Base-by-base conservation (phyloP, 2,329 filamentous ascomycete genomes). In the Didymellaceae sp. region DNA sequence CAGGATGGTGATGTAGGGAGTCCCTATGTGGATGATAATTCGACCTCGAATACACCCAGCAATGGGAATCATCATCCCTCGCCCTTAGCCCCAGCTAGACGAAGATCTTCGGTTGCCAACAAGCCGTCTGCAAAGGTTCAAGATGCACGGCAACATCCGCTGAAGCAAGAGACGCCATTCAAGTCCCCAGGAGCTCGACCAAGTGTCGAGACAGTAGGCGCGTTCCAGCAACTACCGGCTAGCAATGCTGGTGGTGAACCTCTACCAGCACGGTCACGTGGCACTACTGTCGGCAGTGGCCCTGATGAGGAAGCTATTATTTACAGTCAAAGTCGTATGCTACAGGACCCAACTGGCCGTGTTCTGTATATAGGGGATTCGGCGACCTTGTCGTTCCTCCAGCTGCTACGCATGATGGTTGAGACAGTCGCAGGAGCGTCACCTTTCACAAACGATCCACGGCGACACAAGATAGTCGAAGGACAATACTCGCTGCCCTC, bases 291-390 rank as follows among this genome's bases (percentile, higher is more conserved):
- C 13, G 67, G 66, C 17, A 80, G 76, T 54, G 78, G 75, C 2
- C 71, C 74, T 26, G 81, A 82, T 30, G 82, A 86, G 54, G 83
- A 86, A 60, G 78, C 81, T 4, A 77, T 81, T 20, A 75, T 85
- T 20, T 79, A 80, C 54, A 78, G 79, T 8, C 77, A 82, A 52
- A 78, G 78, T 22, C 76, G 82, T 54, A 84, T 87, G 81, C 71
- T 87, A 30, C 78, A 83, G 58, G 84, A 87, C 61, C 78, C 78
- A 9, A 82, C 78, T 0, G 82, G 83, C 8, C 76, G 82, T 58
- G 71, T 85, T 25, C 73, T 84, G 18, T 86, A 86, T 54, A 76
- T 86, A 53, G 84, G 85, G n/a, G 82, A 86, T 56, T 83, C 85
- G 2, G 83, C 83, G 1, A 82, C 82, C 0, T 72, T 86, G 5